Percentiles rank a stretch among this genome's conserved stretches.
phyloP scores from a whole-genome alignment of 1,139 yeast species.

The Geotrichum candidum region DNA sequence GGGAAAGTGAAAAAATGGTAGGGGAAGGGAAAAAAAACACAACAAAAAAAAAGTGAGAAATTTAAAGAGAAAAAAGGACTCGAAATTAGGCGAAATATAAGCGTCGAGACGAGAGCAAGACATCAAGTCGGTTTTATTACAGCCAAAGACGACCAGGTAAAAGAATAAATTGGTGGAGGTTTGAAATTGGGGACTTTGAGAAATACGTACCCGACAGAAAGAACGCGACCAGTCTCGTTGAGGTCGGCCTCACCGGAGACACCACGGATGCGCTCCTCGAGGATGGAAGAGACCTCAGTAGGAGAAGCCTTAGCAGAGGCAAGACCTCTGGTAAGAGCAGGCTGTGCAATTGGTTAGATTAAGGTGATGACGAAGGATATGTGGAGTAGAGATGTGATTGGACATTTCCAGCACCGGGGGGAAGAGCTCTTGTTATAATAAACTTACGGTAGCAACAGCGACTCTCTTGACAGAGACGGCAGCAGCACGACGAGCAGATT shows the following conservation, averaged over 20 bases:
- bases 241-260: conserved; percentile 95
- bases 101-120: neutral
- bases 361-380: neutral
- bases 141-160: neutral
- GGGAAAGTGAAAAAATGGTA: conserved; percentile 3
- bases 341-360: conserved; percentile 12
- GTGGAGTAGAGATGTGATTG: neutral
- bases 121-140: neutral
- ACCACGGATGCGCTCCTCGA: conserved; percentile 99
- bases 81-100: neutral
- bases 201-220: conserved; percentile 80
- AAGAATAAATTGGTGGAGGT: neutral
- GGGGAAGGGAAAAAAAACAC: conserved; percentile 1
- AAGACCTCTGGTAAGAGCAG: conserved; percentile 49
- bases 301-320: conserved; percentile 96
- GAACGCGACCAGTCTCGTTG: conserved; percentile 98
- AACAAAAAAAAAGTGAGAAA: neutral
- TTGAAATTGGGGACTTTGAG: too few species aligned
- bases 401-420: neutral
- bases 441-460: conserved; percentile 23
- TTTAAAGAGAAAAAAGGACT: too few species aligned
- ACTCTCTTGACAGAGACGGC: conserved; percentile 33
- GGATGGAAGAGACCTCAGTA: conserved; percentile 97
- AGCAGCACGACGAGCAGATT: conserved; percentile 27
- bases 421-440: neutral